Percentiles rank a stretch among this genome's conserved stretches.
Conservation (phyloP, 371 early-diverging fungal genomes). For the Mortierella sp. region DNA sequence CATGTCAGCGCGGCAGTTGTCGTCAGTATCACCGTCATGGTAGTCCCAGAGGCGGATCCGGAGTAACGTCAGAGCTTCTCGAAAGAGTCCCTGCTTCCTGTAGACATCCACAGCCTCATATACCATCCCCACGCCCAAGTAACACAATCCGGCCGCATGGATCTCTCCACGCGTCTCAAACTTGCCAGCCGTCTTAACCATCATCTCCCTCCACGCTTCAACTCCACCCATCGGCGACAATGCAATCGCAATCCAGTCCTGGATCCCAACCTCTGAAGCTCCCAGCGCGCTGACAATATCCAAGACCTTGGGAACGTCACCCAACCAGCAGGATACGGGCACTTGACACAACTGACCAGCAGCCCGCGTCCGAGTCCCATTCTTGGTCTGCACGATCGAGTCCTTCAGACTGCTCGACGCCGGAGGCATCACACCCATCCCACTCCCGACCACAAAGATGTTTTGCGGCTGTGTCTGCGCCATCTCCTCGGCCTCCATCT, state of each 20-base stretch:
- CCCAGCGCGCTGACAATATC: slow-evolving; percentile 31
- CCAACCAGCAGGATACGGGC: slow-evolving; percentile 51
- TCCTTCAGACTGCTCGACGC: not conserved
- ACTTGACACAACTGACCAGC: slow-evolving; percentile 34
- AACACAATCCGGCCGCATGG: slow-evolving; percentile 46
- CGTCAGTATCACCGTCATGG: slow-evolving; percentile 19
- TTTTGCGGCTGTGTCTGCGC: slow-evolving; percentile 16
- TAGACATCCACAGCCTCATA: slow-evolving; percentile 49
- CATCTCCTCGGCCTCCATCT: slow-evolving; percentile 44
- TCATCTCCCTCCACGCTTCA: slow-evolving; percentile 44
- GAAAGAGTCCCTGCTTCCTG: slow-evolving; percentile 26
- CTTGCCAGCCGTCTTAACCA: slow-evolving; percentile 43
- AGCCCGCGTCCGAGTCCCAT: not conserved
- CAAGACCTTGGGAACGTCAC: slow-evolving; percentile 43
- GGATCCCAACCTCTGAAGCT: slow-evolving; percentile 27
- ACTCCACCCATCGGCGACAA: slow-evolving; percentile 54
- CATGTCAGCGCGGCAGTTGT: not conserved
- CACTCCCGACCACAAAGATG: slow-evolving; percentile 35
- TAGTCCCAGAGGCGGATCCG: slow-evolving; percentile 46
- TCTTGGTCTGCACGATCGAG: not conserved
- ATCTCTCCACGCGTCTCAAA: slow-evolving; percentile 31
- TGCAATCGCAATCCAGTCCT: slow-evolving; percentile 56
- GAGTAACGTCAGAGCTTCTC: slow-evolving; percentile 51
- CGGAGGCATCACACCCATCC: slow-evolving; percentile 36
- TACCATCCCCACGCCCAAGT: slow-evolving; percentile 41